Percentiles rank a stretch among this genome's conserved stretches.
These are phyloP conservation scores for Heterobasidion occidentale DNA, from an alignment of 1,284 basidiomycete genomes.

Conservation along the genomic window DNA sequence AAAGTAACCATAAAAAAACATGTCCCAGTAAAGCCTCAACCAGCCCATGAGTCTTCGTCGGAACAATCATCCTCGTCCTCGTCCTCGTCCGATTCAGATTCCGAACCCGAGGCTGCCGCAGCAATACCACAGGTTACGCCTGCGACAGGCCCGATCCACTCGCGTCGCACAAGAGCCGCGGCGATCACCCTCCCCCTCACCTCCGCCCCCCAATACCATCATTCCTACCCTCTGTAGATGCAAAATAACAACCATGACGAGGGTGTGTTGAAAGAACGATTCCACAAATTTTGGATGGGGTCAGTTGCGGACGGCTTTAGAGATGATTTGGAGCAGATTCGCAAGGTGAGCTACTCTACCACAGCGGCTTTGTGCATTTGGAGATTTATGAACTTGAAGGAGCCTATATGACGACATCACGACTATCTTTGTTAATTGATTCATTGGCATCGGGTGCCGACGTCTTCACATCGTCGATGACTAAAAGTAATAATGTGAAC, in stretches of 20 bases:
- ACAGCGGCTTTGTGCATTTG: neutral
- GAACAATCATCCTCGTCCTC: slow-evolving; percentile 16
- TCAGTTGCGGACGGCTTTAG: slow-evolving; percentile 71
- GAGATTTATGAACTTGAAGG: slow-evolving; percentile 31
- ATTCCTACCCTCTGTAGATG: slow-evolving; percentile 32
- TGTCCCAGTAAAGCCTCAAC: slow-evolving; percentile 3
- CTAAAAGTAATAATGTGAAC: slow-evolving; percentile 24
- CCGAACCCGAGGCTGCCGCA: slow-evolving; percentile 15
- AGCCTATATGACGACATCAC: slow-evolving; percentile 62
- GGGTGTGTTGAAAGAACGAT: slow-evolving; percentile 48
- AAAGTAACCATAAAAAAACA: slow-evolving; percentile 10
- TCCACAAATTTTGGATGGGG: slow-evolving; percentile 76
- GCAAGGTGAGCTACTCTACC: slow-evolving; percentile 44
- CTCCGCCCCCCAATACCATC: slow-evolving; percentile 42
- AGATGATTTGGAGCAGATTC: slow-evolving; percentile 69
- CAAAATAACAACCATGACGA: slow-evolving; percentile 30
- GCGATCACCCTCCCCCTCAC: slow-evolving; percentile 43
- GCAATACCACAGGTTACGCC: slow-evolving; percentile 8
- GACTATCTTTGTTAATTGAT: slow-evolving; percentile 65
- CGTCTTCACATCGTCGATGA: slow-evolving; percentile 42
- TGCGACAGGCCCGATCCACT: slow-evolving; percentile 3
- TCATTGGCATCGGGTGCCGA: slow-evolving; percentile 71
- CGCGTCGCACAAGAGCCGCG: slow-evolving; percentile 4
- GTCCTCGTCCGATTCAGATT: slow-evolving; percentile 16
- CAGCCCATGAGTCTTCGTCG: slow-evolving; percentile 4